Conservation (phyloP, 2,329 filamentous ascomycete species). For the Pseudocercospora fijiensis region DNA sequence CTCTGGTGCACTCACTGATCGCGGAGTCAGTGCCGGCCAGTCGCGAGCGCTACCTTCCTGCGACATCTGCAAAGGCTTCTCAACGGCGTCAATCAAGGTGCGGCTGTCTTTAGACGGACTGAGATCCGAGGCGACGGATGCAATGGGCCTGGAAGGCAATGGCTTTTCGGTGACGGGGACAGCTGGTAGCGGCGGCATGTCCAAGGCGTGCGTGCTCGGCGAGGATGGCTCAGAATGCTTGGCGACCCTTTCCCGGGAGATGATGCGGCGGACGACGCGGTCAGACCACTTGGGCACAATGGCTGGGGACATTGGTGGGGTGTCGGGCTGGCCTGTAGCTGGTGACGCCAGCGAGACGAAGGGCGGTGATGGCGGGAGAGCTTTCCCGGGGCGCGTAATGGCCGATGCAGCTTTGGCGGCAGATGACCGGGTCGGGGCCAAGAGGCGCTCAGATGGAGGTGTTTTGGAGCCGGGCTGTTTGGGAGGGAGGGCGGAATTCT, state of each 20-base stretch:
- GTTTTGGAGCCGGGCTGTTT: not conserved
- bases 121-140: constrained; percentile 33
- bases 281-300: constrained; percentile 5
- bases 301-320: not conserved
- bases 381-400: constrained; percentile 4
- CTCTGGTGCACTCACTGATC: constrained; percentile 19
- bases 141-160: constrained; percentile 43
- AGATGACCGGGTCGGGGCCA: constrained; percentile 33
- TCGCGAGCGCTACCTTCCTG: constrained; percentile 18
- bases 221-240: not conserved
- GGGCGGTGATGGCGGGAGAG: not conserved
- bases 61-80: constrained; percentile 30
- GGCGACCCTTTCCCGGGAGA: constrained; percentile 4
- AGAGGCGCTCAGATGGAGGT: constrained; percentile 5
- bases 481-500: not conserved
- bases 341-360: constrained; percentile 3
- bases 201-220: constrained; percentile 20
- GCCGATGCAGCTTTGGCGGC: constrained; percentile 24
- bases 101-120: constrained; percentile 41
- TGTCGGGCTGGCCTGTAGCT: not conserved
- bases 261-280: constrained; percentile 4
- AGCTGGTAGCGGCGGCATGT: constrained; percentile 26
- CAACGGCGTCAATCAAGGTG: constrained; percentile 43
- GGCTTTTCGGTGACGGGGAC: constrained; percentile 36
- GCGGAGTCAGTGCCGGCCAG: constrained; percentile 28